Evolutionary conservation across 169 alveolate genomes (phyloP).

Genomic region (Plasmodium reichenowi): DNA sequence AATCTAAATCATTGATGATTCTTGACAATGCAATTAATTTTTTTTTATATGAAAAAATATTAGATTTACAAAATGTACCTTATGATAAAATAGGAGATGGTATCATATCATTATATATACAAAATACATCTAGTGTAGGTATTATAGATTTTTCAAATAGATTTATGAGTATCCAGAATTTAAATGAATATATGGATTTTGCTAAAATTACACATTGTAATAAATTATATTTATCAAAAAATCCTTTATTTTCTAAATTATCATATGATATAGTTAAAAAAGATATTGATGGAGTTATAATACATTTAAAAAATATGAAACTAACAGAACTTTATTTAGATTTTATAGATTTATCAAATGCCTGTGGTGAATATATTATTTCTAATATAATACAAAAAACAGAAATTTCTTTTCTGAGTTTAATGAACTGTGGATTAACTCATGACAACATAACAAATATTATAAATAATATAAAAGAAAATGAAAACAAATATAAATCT

Average conservation of each 20-base stretch:
- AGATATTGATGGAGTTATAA: constrained; percentile 22
- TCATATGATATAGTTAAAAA: constrained; percentile 23
- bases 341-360: constrained; percentile 37
- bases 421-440: constrained; percentile 23
- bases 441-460: constrained; percentile 22
- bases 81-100: constrained; percentile 53
- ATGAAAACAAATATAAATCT: background rate
- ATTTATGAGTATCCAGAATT: constrained; percentile 18
- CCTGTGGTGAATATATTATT: constrained; percentile 50
- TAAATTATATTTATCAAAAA: constrained; percentile 18
- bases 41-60: constrained; percentile 39
- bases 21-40: constrained; percentile 40
- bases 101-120: constrained; percentile 15
- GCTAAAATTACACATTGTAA: constrained; percentile 35
- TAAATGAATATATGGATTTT: constrained; percentile 41
- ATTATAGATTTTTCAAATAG: constrained; percentile 45
- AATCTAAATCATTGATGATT: constrained; percentile 1
- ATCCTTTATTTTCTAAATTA: constrained; percentile 35
- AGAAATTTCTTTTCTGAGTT: constrained; percentile 18
- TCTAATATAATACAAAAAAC: constrained; percentile 28
- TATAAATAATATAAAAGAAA: background rate
- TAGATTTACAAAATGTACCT: constrained; percentile 50
- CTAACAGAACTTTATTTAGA: constrained; percentile 51
- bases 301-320: constrained; percentile 24
- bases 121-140: constrained; percentile 3